Percentiles rank a stretch among this genome's conserved stretches.
phyloP scores from a whole-genome alignment of 1,284 basidiomycete genomes.

The Rhodotorula sp. region DNA sequence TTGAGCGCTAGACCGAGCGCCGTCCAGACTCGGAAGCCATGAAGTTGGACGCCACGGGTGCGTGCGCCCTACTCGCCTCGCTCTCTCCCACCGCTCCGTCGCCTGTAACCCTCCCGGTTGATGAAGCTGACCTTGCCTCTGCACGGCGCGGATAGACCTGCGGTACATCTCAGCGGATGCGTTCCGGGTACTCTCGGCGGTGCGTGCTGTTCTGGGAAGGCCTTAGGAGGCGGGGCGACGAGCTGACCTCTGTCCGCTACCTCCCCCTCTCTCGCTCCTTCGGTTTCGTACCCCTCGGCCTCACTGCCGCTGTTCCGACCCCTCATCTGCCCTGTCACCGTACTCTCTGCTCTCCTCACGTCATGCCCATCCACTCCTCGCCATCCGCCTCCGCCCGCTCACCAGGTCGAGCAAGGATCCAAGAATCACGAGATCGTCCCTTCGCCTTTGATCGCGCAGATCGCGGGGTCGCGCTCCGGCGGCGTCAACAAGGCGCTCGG shows the following conservation, averaged over 20 bases:
- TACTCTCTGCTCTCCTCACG: not conserved
- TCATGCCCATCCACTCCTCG: not conserved
- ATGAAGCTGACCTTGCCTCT: constrained; percentile 50
- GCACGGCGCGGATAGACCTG: constrained; percentile 92
- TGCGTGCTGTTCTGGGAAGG: constrained; percentile 49
- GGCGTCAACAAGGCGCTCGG: constrained; percentile 92
- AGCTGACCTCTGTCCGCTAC: not conserved
- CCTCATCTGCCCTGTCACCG: no score
- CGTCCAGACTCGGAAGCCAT: constrained; percentile 4
- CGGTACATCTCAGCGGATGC: constrained; percentile 90
- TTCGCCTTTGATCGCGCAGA: constrained; percentile 80
- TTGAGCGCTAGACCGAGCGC: not conserved
- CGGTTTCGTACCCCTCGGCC: not conserved
- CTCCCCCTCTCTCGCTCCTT: not conserved
- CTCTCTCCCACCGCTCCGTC: no score
- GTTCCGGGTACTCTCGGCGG: constrained; percentile 90
- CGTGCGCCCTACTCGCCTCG: not conserved
- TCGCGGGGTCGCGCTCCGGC: constrained; percentile 85
- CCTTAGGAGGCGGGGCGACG: not conserved
- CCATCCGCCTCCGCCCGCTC: fast-evolving
- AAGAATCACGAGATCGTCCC: constrained; percentile 98
- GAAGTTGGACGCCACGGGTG: constrained; percentile 41
- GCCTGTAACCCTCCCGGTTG: not conserved
- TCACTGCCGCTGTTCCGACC: no score
- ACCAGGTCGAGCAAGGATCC: constrained; percentile 91